Base-by-base conservation (phyloP, 2,329 filamentous ascomycete genomes). In the Colletotrichum tropicicola region DNA sequence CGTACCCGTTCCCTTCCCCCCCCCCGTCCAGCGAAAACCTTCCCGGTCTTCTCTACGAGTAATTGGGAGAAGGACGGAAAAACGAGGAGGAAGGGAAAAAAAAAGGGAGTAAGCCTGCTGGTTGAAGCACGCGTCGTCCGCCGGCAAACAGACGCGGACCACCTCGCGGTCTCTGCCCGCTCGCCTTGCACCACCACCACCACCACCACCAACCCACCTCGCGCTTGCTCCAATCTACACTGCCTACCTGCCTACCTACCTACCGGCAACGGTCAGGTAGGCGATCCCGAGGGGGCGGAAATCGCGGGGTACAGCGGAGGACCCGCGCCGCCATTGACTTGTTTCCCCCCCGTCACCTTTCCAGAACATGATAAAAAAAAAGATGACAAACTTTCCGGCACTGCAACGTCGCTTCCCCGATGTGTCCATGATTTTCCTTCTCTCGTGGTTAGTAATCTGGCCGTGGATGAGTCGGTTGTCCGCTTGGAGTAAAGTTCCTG, bases 231-330 rank as follows among this genome's bases (percentile, higher is more conserved):
- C n/a, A n/a, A n/a, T n/a, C n/a, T n/a, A n/a, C n/a, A n/a, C n/a
- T n/a, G n/a, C n/a, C n/a, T n/a, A n/a, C n/a, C n/a, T n/a, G n/a
- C n/a, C n/a, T n/a, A n/a, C n/a, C n/a, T n/a, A n/a, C n/a, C n/a
- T n/a, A n/a, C n/a, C n/a, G n/a, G n/a, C n/a, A n/a, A n/a, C n/a
- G n/a, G n/a, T n/a, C n/a, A n/a, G n/a, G n/a, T 19, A 17, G 35
- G 32, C 49, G 19, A 44, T 47, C 37, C 54, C 54, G 59, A 63
- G 30, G 9, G 28, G 41, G 54, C 39, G 59, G 59, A 47, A 59
- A 59, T 53, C 60, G 60, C 60, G 54, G 60, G 60, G 60, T 53
- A 59, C 39, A 28, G 30, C 37, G 47, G 47, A 56, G 37, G 23
- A 51, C 19, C 32, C 53, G 43, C 30, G n/a, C 21, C 45, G 43